phyloP scores from a whole-genome alignment of 2,329 filamentous ascomycete species.

The Colletotrichum spaethianum region DNA sequence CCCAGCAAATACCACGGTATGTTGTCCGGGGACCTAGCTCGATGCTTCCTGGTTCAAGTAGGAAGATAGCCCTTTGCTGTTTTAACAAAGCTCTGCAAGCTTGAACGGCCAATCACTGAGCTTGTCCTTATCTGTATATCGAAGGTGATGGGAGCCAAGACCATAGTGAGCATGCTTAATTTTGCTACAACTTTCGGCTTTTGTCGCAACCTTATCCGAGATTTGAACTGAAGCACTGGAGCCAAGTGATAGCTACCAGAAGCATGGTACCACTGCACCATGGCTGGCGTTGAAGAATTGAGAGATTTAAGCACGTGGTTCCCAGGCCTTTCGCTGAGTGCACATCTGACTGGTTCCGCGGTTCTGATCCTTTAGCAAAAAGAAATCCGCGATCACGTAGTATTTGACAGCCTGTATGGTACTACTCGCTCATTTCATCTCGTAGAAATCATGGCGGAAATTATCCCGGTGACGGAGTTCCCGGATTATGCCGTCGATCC shows the following conservation, averaged over 20 bases:
- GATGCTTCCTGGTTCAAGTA: conserved; percentile 9
- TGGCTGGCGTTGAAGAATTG: neutral
- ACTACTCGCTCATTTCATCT: neutral
- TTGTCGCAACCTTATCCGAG: conserved; percentile 27
- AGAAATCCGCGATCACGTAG: neutral
- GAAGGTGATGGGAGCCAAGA: conserved; percentile 23
- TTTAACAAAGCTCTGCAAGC: neutral
- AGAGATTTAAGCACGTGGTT: conserved; percentile 18
- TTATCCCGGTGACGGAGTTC: conserved; percentile 52
- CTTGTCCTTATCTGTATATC: conserved; percentile 24
- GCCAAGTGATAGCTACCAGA: conserved; percentile 9
- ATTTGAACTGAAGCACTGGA: neutral
- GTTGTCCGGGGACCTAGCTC: neutral
- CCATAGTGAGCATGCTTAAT: conserved; percentile 19
- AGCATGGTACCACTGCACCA: neutral
- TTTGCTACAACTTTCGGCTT: neutral
- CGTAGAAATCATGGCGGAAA: conserved; percentile 29
- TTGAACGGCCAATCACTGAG: conserved; percentile 17
- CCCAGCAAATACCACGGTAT: conserved; percentile 6
- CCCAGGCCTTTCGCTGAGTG: neutral
- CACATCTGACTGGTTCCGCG: neutral
- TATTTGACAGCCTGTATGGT: neutral
- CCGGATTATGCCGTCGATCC: conserved; percentile 57
- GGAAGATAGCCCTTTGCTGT: conserved; percentile 4
- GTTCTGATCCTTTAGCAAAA: conserved; percentile 9